Evolutionary conservation across 257 asterid species (phyloP), one percentile per base, ranked within the genome.

Genomic region (Parsonsia alboflavescens): DNA sequence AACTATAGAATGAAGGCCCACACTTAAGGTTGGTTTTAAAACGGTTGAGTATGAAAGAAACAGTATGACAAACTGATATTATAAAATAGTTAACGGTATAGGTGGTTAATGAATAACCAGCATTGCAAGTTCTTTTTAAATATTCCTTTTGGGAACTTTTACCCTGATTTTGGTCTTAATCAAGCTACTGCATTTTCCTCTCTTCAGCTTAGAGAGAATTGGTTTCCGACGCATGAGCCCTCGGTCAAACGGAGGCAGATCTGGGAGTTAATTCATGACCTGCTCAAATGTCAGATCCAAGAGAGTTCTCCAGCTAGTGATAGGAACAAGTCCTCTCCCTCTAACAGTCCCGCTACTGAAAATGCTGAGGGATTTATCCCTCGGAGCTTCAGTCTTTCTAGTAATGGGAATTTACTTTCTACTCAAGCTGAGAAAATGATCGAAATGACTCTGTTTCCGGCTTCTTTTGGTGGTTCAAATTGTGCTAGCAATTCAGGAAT

Each of bases 201-300:
- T 41, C 62, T 61, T 12, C 68, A 59, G 68, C 56, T 63, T 11
- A 73, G n/a, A 4, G 61, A 12, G 9, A 85, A 86, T 83, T 94
- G 99, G 99, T 94, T 94, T 78, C 96, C 90, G 36, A 85, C 95
- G 26, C 79, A 80, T 57, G 99, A 92, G 77, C 96, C 97, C 81
- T 92, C 91, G 22, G 56, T 87, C 68, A 94, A 92, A 80, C 86
- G 99, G 59, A 81, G 84, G 76, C 86, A 71, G 65, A 86, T 94
- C 58, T 93, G 88, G 83, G 87, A 84, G 80, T 79, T 94, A 83
- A 89, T 94, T 77, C 80, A 80, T 76, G 80, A 77, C 75, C 92
- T 94, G 73, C 88, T 87, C 45, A 84, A 81, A 45, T 81, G 82
- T 75, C 82, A 79, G 65, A 73, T 89, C 68, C 76, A 76, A 76